phyloP scores from a whole-genome alignment of 208 protist species.

The Acanthamoeba royreba region DNA sequence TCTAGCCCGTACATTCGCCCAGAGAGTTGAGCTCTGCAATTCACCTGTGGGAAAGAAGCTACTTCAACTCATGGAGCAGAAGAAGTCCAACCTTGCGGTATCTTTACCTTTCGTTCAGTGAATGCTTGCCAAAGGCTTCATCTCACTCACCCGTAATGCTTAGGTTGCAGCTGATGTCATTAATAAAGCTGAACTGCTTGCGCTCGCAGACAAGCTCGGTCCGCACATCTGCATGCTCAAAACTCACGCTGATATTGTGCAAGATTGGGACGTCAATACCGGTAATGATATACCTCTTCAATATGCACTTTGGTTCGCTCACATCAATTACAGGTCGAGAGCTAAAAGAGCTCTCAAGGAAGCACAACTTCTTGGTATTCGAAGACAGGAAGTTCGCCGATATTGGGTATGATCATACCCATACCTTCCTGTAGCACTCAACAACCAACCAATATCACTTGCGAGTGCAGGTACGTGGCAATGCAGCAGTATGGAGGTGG shows the following conservation, averaged over 20 bases:
- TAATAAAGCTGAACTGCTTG: conserved; percentile 63
- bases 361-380: conserved; percentile 88
- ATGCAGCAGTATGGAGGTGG: conserved; percentile 79
- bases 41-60: conserved; percentile 57
- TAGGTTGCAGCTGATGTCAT: conserved; percentile 76
- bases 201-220: conserved; percentile 71
- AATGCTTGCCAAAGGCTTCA: not conserved
- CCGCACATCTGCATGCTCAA: conserved; percentile 82
- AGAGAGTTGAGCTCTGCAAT: not conserved
- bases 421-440: no score
- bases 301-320: no score
- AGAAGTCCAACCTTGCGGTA: conserved; percentile 79
- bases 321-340: conserved; percentile 17
- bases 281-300: no score
- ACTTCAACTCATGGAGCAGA: conserved; percentile 75
- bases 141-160: no score
- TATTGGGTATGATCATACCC: no score
- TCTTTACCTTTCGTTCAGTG: not conserved
- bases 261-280: conserved; percentile 64
- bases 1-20: not conserved
- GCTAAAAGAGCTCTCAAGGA: conserved; percentile 59
- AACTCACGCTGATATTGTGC: conserved; percentile 83
- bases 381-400: conserved; percentile 91
- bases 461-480: conserved; percentile 43
- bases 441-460: no score